Evolutionary conservation across 345 rosid species (phyloP).

Genomic region (Clausena lansium): DNA sequence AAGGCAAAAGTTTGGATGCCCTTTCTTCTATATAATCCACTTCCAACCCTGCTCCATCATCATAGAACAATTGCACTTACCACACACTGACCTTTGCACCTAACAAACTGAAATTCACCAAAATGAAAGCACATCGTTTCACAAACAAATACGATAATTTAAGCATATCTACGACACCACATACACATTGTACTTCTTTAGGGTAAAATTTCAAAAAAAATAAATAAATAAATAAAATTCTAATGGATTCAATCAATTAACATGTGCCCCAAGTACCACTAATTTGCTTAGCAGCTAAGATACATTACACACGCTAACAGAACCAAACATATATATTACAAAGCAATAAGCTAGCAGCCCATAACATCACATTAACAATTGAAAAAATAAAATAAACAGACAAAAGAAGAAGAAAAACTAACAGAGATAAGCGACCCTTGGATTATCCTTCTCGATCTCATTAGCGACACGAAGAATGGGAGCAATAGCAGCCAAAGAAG

Average conservation of each 20-base stretch:
- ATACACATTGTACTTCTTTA: background rate
- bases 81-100: background rate
- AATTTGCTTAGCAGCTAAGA: too few species aligned
- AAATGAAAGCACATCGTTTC: background rate
- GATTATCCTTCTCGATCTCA: slow-evolving; percentile 65
- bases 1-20: background rate
- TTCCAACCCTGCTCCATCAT: background rate
- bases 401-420: slow-evolving; percentile 13
- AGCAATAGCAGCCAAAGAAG: slow-evolving; percentile 61
- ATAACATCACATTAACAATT: too few species aligned
- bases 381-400: background rate
- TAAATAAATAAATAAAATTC: too few species aligned
- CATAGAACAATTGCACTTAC: background rate
- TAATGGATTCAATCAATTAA: background rate
- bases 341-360: background rate
- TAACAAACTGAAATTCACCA: background rate
- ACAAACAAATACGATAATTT: background rate
- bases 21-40: background rate
- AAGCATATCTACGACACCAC: background rate
- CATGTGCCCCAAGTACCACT: background rate
- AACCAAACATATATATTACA: background rate
- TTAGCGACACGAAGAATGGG: slow-evolving; percentile 93
- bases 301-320: background rate
- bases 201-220: background rate
- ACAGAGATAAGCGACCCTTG: slow-evolving; percentile 90